Percentiles rank a stretch among this genome's conserved stretches.
These are phyloP conservation scores for Selaginella moellendorffii DNA, from an alignment of 75 land plant genomes.

Conservation along the genomic window DNA sequence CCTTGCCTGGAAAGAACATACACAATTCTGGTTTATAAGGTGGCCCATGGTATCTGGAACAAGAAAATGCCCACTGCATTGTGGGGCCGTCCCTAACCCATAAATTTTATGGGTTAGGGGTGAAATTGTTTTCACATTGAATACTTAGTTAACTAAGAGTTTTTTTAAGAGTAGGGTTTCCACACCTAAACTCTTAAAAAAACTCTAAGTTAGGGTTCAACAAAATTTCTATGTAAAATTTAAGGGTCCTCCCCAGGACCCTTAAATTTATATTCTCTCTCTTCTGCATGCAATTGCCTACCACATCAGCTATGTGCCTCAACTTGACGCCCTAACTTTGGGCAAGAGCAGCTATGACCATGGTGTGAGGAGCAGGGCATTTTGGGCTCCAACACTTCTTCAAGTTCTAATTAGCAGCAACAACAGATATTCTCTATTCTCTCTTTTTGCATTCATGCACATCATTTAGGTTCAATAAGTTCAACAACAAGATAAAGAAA, in stretches of 20 bases:
- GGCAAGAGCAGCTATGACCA: neutral
- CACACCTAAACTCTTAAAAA: neutral
- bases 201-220: neutral
- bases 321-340: neutral
- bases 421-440: neutral
- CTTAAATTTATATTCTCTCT: neutral
- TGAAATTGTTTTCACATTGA: neutral
- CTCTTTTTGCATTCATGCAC: neutral
- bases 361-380: neutral
- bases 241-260: neutral
- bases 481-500: neutral
- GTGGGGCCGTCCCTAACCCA: constrained; percentile 2
- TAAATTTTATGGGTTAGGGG: neutral
- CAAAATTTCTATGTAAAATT: neutral
- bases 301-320: neutral
- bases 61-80: too few relatives aligned
- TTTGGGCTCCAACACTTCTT: neutral
- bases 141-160: neutral
- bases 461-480: neutral
- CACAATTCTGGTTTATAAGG: too few relatives aligned
- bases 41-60: too few relatives aligned
- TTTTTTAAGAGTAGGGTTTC: neutral
- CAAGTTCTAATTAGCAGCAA: neutral
- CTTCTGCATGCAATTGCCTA: neutral
- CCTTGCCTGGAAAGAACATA: too few relatives aligned